Base-by-base conservation (phyloP, 139 green algal genomes). In the Volvox africanus region DNA sequence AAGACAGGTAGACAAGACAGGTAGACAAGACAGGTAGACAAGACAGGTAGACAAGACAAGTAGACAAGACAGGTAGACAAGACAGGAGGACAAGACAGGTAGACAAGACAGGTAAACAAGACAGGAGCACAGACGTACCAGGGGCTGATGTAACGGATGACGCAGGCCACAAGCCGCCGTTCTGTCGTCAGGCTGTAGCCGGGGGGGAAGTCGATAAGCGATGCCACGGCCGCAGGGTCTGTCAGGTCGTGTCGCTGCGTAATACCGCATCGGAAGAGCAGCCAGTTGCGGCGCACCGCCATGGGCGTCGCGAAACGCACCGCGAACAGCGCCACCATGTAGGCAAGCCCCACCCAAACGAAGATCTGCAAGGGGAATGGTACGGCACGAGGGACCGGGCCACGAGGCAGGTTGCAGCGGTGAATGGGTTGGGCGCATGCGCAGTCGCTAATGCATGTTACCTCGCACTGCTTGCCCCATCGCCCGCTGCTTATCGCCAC, bases 61-160 rank as follows among this genome's bases (percentile, higher is more conserved):
- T 9, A 55, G 44, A 55, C 44, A n/a, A n/a, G n/a, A n/a, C n/a
- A n/a, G n/a, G n/a, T n/a, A n/a, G n/a, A n/a, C n/a, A n/a, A n/a
- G n/a, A n/a, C n/a, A n/a, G n/a, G n/a, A n/a, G n/a, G n/a, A n/a
- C n/a, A 55, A 55, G 44, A 55, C 44, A 55, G 44, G 9, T 9
- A 55, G 44, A 55, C 44, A n/a, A n/a, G n/a, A n/a, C n/a, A n/a
- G n/a, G n/a, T n/a, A n/a, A n/a, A n/a, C n/a, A n/a, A n/a, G n/a
- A n/a, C n/a, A n/a, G n/a, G n/a, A n/a, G n/a, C n/a, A n/a, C n/a
- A 55, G 44, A 79, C 71, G 13, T 30, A 90, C 86, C 86, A 90
- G 55, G 86, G 86, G 2, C 50, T 35, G 35, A 65, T 22, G 86
- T 90, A 90, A 0, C 36, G 44, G 19, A 90, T 18, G 73, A 62